Evolutionary conservation across 2,329 filamentous ascomycete species (phyloP), one percentile per base, ranked within the genome.

Genomic region (Microdochium nivale): DNA sequence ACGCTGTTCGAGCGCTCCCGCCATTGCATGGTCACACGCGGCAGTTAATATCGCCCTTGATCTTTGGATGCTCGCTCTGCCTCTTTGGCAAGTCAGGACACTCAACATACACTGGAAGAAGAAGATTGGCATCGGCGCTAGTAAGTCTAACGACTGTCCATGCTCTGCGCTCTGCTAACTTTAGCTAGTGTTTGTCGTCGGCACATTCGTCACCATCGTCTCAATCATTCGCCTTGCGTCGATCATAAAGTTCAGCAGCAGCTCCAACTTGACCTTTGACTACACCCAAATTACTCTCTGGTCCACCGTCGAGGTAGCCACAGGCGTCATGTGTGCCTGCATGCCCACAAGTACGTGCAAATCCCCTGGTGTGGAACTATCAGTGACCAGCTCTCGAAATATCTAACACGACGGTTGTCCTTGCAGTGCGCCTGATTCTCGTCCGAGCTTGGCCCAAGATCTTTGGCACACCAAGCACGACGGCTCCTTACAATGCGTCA

Each of bases 21-120:
- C 48, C 53, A 67, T 67, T 30, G 64, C 60, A 16, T 72, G 66
- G 64, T 58, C 64, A 21, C 65, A 67, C 46, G 69, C 70, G 1
- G 64, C 55, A 2, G 63, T 73, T 32, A 71, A 69, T 50, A 75
- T 76, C 25, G 55, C 58, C 2, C 60, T 72, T 44, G 73, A 77
- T 52, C 3, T 73, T 7, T 65, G 65, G 55, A 71, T 75, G 53
- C 60, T 75, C 33, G 60, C 59, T 3, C 58, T 76, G 2, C 72
- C 74, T 1, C 64, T 77, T n/a, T 67, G 67, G 11, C 69, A 74
- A 52, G 57, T 79, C 4, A 53, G 63, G 27, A 47, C 58, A 2
- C 63, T 77, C 24, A 65, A 70, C 4, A 55, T 77, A 43, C 67
- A 70, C 52, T 71, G 67, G 62, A 73, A 72, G 63, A 76, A 76